Base-by-base conservation (phyloP, 768 basidiomycete genomes). In the Lepiota venenata region DNA sequence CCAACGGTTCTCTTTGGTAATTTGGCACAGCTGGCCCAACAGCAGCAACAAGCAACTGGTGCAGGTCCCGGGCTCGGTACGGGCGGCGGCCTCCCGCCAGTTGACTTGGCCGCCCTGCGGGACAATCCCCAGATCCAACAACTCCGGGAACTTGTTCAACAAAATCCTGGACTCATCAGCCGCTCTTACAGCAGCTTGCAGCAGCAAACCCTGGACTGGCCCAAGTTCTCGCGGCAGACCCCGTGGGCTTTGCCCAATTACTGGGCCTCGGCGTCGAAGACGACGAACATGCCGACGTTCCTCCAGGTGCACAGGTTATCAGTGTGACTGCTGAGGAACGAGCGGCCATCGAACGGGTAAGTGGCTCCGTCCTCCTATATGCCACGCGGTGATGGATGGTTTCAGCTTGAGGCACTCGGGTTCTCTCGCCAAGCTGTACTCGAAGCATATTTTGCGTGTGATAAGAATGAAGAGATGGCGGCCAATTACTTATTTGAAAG, bases 391-490 rank as follows among this genome's bases (percentile, higher is more conserved):
- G 11, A 14, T 32, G 2, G 12, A 56, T 49, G 49, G 29, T 58
- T 51, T 2, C 59, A 97, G 95, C 75, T 97, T 58, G 83, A 91
- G 71, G 86, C 74, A 1, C 82, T 98, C 43, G 96, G 97, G 0
- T 98, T 99, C 69, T 69, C 90, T 15, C 81, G 92, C 38, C 78
- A 93, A 41, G 74, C 75, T 0, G 96, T 79, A n/a, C 72, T 95
- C 35, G 83, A 98, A 69, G 97, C 97, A 1, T 99, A 91, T 71
- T 82, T 96, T 65, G 90, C 87, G 1, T 98, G 95, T 69, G 97
- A 93, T 68, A 93, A 91, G 80, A 93, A 98, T 65, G 97, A 98
- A 71, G 93, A 98, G 65, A 72, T 95, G 16, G 94, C 97, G 8
- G 97, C 96, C 12, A 97, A 97, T 65, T 96, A 87, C 63, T 69